Evolutionary conservation across 2,329 filamentous ascomycete species (phyloP).

Genomic region (Chrysoporthe austroafricana): DNA sequence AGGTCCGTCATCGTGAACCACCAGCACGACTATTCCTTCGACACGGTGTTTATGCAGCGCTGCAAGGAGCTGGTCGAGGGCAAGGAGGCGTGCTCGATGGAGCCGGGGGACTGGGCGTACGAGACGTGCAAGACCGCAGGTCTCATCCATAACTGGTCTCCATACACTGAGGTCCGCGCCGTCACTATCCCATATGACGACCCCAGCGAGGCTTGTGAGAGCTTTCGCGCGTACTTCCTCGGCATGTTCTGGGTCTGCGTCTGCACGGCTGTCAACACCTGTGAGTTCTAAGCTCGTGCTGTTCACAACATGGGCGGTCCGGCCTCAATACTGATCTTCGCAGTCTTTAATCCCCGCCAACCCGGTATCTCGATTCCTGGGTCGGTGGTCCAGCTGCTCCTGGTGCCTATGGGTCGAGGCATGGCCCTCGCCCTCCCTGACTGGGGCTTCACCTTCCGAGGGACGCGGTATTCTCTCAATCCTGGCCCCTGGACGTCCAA

Average conservation of each 20-base stretch:
- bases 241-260: slow-evolving; percentile 13
- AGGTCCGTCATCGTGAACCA: slow-evolving; percentile 31
- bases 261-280: slow-evolving; percentile 17
- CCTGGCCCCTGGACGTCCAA: slow-evolving; percentile 25
- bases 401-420: slow-evolving; percentile 21
- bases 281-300: neutral
- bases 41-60: slow-evolving; percentile 32
- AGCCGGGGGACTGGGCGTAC: slow-evolving; percentile 37
- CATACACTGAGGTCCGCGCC: slow-evolving; percentile 24
- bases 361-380: slow-evolving; percentile 25
- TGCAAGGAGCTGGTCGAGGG: slow-evolving; percentile 33
- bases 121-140: slow-evolving; percentile 33
- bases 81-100: slow-evolving; percentile 34
- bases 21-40: slow-evolving; percentile 37
- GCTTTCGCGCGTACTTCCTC: slow-evolving; percentile 10
- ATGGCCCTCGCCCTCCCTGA: slow-evolving; percentile 15
- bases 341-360: slow-evolving; percentile 22
- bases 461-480: slow-evolving; percentile 19
- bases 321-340: neutral
- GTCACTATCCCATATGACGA: neutral
- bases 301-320: neutral
- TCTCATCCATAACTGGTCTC: slow-evolving; percentile 22
- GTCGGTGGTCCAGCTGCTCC: slow-evolving; percentile 24
- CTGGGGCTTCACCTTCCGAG: slow-evolving; percentile 21
- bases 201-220: slow-evolving; percentile 1